These are phyloP conservation scores for Hygrophila difformis DNA, from an alignment of 257 asterid species.

Conservation along the genomic window DNA sequence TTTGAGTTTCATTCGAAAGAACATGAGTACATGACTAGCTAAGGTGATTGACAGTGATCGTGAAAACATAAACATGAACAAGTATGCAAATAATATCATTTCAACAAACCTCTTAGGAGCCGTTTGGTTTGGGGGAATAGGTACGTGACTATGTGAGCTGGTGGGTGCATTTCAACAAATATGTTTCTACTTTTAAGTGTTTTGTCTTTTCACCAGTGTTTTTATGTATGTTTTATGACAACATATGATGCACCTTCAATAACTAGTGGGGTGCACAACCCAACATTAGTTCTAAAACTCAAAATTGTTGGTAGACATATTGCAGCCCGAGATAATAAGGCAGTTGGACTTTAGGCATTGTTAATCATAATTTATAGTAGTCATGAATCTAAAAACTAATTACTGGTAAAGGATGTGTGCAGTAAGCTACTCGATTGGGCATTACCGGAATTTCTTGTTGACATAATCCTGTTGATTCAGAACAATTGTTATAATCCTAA, in stretches of 20 bases:
- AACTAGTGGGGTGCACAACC: not conserved
- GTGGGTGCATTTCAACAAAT: not conserved
- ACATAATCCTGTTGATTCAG: too few relatives aligned
- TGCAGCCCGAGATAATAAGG: not conserved
- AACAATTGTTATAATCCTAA: not conserved
- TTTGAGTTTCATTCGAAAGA: too few relatives aligned
- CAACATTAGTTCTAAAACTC: not conserved
- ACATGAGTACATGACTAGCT: too few relatives aligned
- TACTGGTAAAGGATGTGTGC: too few relatives aligned
- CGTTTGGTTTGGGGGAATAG: too few relatives aligned
- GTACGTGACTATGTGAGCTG: not conserved
- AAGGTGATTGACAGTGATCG: not conserved
- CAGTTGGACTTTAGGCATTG: not conserved
- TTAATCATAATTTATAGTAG: too few relatives aligned
- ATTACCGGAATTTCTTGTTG: too few relatives aligned
- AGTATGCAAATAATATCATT: not conserved
- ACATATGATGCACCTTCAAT: not conserved
- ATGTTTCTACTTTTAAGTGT: not conserved
- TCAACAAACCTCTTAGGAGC: too few relatives aligned
- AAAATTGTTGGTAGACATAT: not conserved
- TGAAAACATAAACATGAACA: not conserved
- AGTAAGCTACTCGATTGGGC: too few relatives aligned
- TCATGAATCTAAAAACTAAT: too few relatives aligned
- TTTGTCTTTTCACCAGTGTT: not conserved
- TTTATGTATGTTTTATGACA: not conserved